Evolutionary conservation across 805 yeast genomes (phyloP).

Genomic region (Brettanomyces nanus): DNA sequence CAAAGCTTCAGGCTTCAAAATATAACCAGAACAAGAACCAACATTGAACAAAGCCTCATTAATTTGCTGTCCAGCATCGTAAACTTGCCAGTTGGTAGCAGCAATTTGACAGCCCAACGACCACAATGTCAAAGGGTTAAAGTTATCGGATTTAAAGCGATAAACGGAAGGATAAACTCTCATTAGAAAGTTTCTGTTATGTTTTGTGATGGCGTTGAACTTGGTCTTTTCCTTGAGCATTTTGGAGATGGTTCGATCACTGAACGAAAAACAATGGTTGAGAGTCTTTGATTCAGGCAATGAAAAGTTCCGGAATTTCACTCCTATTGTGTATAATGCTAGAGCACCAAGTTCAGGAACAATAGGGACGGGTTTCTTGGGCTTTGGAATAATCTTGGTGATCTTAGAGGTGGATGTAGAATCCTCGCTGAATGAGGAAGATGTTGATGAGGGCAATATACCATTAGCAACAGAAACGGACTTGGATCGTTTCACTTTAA

Average conservation of each 20-base stretch:
- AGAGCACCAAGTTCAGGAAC: slow-evolving; percentile 43
- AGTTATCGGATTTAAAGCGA: slow-evolving; percentile 72
- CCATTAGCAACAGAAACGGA: slow-evolving; percentile 14
- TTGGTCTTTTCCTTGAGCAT: slow-evolving; percentile 58
- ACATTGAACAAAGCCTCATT: slow-evolving; percentile 74
- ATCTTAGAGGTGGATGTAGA: slow-evolving; percentile 9
- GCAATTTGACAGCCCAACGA: slow-evolving; percentile 84
- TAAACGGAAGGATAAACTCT: slow-evolving; percentile 82
- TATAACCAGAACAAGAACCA: slow-evolving; percentile 60
- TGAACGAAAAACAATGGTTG: slow-evolving; percentile 82
- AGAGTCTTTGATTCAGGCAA: slow-evolving; percentile 74
- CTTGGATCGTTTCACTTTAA: slow-evolving; percentile 64
- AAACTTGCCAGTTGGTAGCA: slow-evolving; percentile 95
- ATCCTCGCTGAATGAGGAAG: slow-evolving; percentile 14
- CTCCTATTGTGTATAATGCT: slow-evolving; percentile 69
- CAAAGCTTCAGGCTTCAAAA: slow-evolving; percentile 55
- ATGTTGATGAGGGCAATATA: slow-evolving; percentile 10
- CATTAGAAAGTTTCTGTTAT: slow-evolving; percentile 67
- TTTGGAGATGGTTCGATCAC: slow-evolving; percentile 58
- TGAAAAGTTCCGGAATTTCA: slow-evolving; percentile 73
- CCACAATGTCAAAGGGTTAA: slow-evolving; percentile 78
- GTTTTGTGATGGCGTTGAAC: slow-evolving; percentile 54
- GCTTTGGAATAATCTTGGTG: slow-evolving; percentile 16
- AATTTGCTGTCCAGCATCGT: slow-evolving; percentile 81
- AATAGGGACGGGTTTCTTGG: slow-evolving; percentile 19